These are phyloP conservation scores for Primulina huaijiensis DNA, from an alignment of 257 asterid genomes.

Conservation along the genomic window DNA sequence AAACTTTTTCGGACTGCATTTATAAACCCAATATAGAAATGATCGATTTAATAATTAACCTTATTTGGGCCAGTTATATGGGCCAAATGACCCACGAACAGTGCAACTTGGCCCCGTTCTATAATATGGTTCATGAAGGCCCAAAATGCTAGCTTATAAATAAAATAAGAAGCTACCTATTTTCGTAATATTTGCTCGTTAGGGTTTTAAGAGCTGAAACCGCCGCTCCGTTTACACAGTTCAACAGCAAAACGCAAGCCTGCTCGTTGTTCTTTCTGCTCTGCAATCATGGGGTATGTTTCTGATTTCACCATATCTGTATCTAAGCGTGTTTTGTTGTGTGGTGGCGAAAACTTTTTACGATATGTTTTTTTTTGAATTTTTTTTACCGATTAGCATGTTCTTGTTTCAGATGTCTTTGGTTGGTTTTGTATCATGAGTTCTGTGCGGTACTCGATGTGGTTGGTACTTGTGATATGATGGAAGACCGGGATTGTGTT, in stretches of 20 bases:
- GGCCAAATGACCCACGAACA: background rate
- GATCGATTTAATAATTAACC: too few species aligned
- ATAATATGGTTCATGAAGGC: background rate
- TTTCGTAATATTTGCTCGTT: background rate
- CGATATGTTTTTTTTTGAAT: background rate
- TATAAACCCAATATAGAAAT: too few species aligned
- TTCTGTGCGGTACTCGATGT: background rate
- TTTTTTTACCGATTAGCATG: background rate
- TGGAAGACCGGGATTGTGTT: background rate
- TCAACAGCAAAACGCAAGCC: background rate
- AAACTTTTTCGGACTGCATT: too few species aligned
- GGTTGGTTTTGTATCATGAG: background rate
- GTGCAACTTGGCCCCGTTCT: background rate
- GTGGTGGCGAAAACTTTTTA: background rate
- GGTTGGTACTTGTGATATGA: background rate
- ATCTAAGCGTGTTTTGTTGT: background rate
- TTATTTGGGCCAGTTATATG: background rate
- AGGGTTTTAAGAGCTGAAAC: slow-evolving; percentile 26
- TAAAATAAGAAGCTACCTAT: background rate
- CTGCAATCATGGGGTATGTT: slow-evolving; percentile 40
- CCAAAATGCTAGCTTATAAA: background rate
- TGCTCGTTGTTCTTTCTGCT: background rate
- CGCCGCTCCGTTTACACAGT: slow-evolving; percentile 10
- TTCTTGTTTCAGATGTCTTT: background rate
- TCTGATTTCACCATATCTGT: background rate